Percentiles rank a stretch among this genome's conserved stretches.
Conservation (phyloP, 164 flowering plant species). For the Berberis thunbergii region DNA sequence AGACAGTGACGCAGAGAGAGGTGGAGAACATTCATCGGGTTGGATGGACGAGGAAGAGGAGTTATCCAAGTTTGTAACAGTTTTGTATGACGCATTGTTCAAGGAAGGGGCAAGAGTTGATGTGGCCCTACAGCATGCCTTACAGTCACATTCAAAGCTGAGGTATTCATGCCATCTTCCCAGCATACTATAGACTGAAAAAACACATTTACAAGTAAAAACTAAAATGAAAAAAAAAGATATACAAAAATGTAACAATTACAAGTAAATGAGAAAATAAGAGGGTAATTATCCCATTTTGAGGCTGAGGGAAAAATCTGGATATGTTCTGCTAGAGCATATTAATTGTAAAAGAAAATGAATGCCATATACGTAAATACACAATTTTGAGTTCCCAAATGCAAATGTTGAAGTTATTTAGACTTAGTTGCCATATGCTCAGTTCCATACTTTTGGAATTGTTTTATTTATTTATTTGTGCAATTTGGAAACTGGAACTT, state of each 20-base stretch:
- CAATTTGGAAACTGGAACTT: no score
- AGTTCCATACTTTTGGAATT: no score
- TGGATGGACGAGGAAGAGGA: constrained; percentile 78
- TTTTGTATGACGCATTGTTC: constrained; percentile 68
- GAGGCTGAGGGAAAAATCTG: not conserved
- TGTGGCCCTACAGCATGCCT: constrained; percentile 61
- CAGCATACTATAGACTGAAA: constrained; percentile 21
- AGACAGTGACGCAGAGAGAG: constrained; percentile 78
- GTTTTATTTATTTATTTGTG: no score
- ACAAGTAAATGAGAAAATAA: not conserved
- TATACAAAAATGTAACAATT: not conserved
- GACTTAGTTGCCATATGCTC: no score
- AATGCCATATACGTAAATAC: no score
- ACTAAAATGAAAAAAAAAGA: not conserved
- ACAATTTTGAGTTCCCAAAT: no score
- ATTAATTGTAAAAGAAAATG: no score
- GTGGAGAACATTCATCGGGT: constrained; percentile 19
- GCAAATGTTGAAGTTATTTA: no score
- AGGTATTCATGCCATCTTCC: constrained; percentile 87
- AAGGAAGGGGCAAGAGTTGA: constrained; percentile 67
- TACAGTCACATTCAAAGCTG: constrained; percentile 55
- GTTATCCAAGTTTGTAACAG: constrained; percentile 55
- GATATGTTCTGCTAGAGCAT: not conserved
- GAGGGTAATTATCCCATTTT: not conserved
- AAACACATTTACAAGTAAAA: not conserved